Evolutionary conservation across 1,139 yeast species (phyloP), one percentile per base, ranked within the genome.

Genomic region (Scheffersomyces insectosa): DNA sequence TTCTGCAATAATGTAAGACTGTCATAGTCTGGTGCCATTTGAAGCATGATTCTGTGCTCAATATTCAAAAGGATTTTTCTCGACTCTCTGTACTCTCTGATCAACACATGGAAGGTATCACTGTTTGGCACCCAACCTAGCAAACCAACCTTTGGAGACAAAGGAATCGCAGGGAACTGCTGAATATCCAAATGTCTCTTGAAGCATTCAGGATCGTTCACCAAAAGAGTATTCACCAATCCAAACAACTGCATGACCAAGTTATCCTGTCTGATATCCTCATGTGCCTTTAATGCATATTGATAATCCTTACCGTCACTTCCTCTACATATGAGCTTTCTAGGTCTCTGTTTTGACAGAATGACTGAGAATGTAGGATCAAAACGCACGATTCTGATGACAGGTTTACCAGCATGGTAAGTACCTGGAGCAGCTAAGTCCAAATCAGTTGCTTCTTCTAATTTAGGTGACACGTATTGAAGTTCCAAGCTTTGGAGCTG

Each of bases 11-110:
- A 72, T 0, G 97, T 89, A 59, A 93, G 72, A 49, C 83, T 85
- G 55, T 95, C 99, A 64, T 89, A 95, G 62, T 91, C 97, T 1
- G 98, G 98, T 0, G 98, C 97, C 98, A 93, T 91, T 62, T 93
- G 98, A 33, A 90, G 68, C 96, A 93, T 91, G 45, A 93, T 88
- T 51, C 98, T 78, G 62, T 91, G 97, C 63, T 93, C 99, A 56
- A 93, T 89, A 63, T 91, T 91, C 51, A 93, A 72, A 51, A 91
- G 76, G 39, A 91, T 88, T 70, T 90, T 91, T 47, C 97, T 80
- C 9, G 91, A 84, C 53, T 93, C 98, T 56, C 99, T 80, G 60
- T 91, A 90, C 55, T 93, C 98, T 48, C 91, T 79, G 43, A 95
- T 93, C 48, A 95, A 74, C 3, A 86, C 91, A 65, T 95, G 99